Conservation (phyloP, 1,139 yeast species). For the Taphrina flavorubra region DNA sequence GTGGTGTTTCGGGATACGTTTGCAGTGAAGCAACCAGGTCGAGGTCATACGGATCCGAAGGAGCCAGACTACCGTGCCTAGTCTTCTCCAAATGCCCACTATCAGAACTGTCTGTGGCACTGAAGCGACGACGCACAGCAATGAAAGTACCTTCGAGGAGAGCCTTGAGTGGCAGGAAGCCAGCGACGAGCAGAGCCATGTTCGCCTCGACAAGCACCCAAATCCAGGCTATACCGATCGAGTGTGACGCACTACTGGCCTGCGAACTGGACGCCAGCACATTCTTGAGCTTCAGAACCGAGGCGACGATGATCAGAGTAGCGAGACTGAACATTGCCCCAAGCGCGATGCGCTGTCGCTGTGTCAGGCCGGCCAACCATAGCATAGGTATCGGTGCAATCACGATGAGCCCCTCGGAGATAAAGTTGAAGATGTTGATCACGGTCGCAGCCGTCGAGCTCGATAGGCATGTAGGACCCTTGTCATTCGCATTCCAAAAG, state of each 20-base stretch:
- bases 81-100: background rate
- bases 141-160: conserved; percentile 21
- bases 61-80: conserved; percentile 13
- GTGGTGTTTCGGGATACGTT: conserved; percentile 20
- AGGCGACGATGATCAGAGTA: conserved; percentile 31
- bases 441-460: conserved; percentile 9
- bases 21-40: conserved; percentile 9
- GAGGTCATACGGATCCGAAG: conserved; percentile 28
- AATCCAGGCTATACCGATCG: conserved; percentile 29
- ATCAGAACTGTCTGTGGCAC: conserved; percentile 9
- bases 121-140: conserved; percentile 34
- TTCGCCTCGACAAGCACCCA: conserved; percentile 33
- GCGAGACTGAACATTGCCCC: conserved; percentile 39
- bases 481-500: conserved; percentile 17
- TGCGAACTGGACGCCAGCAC: conserved; percentile 11
- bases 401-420: conserved; percentile 27
- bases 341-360: conserved; percentile 23
- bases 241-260: conserved; percentile 10
- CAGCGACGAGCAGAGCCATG: conserved; percentile 37
- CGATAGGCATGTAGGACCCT: conserved; percentile 5
- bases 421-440: conserved; percentile 32
- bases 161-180: conserved; percentile 34
- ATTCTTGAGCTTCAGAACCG: conserved; percentile 33
- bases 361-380: conserved; percentile 33
- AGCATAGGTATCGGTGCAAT: conserved; percentile 38